Evolutionary conservation across 306 rosid genomes (phyloP), one percentile per base, ranked within the genome.

Genomic region (Cucurbita maxima): DNA sequence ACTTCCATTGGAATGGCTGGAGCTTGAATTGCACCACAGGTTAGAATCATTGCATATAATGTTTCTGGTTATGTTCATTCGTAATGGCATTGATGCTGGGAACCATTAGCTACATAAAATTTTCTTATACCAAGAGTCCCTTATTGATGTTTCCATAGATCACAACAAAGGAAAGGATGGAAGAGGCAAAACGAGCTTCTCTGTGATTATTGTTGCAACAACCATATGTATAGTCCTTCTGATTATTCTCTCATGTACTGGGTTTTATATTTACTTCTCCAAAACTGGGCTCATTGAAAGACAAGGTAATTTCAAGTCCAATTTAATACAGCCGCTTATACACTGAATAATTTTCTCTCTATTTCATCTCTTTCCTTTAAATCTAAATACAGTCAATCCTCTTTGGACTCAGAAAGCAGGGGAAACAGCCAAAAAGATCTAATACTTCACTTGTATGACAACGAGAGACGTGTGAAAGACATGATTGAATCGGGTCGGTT

Each of bases 1-100:
- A 80, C 55, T 81, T 82, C 45, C 45, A 62, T 73, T 90, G 92
- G 96, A 87, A 87, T 79, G 71, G 88, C 80, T 79, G 79, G 81
- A 80, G 64, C 20, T 75, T 87, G 76, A 86, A 86, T 68, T 90
- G 96, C 62, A 84, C 82, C 56, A 50, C 11, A 66, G 90, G 92
- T 87, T 13, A 58, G 41, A 79, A 85, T 52, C 16, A 58, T 51
- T 18, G 6, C 47, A 20, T 3, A 20, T 25, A n/a, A 1, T 55
- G 14, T n/a, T 16, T 63, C 10, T 3, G 7, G 10, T 41, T 20
- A 18, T 20, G 71, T 44, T 10, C 36, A 16, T 64, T 41, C 1
- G 52, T 64, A 41, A 41, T 13, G 8, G 5, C 11, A 4, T 7
- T 59, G 43, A 59, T 59, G 20, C 63, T 41, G 12, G 20, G 20